These are phyloP conservation scores for Craspedostauros australis DNA, from an alignment of 108 stramenopile species.

Conservation along the genomic window DNA sequence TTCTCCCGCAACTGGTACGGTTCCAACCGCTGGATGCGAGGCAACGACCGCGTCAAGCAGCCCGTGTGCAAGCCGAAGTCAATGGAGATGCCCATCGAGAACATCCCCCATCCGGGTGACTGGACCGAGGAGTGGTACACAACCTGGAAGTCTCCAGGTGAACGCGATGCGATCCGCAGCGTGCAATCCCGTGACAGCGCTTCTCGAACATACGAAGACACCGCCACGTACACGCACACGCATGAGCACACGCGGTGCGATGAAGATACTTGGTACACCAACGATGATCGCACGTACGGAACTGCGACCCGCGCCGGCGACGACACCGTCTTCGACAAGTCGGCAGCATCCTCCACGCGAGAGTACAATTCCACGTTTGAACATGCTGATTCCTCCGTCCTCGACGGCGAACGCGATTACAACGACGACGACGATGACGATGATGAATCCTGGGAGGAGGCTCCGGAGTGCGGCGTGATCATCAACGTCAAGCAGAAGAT, in stretches of 20 bases:
- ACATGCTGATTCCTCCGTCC: background rate
- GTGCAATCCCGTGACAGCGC: too few species aligned
- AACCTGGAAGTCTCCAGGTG: slow-evolving; percentile 45
- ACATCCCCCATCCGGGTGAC: slow-evolving; percentile 49
- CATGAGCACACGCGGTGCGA: too few species aligned
- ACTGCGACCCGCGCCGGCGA: background rate
- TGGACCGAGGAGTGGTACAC: slow-evolving; percentile 80
- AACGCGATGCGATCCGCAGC: too few species aligned
- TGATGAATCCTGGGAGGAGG: slow-evolving; percentile 42
- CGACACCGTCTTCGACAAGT: background rate
- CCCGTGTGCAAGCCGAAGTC: slow-evolving; percentile 64
- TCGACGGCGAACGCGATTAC: background rate
- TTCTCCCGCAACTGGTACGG: slow-evolving; percentile 81
- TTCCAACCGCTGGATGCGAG: slow-evolving; percentile 24
- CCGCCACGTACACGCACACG: too few species aligned
- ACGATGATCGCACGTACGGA: background rate
- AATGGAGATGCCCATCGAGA: slow-evolving; percentile 60
- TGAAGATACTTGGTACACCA: too few species aligned
- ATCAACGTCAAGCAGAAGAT: slow-evolving; percentile 52
- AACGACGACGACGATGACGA: slow-evolving; percentile 13
- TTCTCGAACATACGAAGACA: too few species aligned
- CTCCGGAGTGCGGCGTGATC: slow-evolving; percentile 60
- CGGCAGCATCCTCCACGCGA: background rate
- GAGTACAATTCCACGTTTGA: background rate
- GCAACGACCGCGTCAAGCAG: slow-evolving; percentile 47